Evolutionary conservation across 1,284 basidiomycete species (phyloP), one percentile per base, ranked within the genome.

Genomic region (Cryptococcus sp.): DNA sequence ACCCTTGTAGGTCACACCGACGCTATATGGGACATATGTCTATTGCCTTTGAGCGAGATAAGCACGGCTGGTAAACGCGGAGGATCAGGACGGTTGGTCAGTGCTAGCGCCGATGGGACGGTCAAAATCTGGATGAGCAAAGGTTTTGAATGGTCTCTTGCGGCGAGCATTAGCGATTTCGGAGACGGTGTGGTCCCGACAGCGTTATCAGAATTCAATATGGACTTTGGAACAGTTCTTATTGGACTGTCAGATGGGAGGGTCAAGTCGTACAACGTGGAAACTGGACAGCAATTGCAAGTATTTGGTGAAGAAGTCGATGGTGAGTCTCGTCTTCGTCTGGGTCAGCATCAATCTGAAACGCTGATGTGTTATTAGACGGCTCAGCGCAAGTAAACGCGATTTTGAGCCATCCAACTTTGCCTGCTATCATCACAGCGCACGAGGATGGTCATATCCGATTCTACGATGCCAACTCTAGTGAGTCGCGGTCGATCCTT

Each of bases 361-460:
- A 20, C 4, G 39, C 46, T 57, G 29, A 43, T 41, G 7, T 5
- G 15, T 46, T 34, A 48, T 50, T 46, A 48, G 59, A 22, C 45
- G 16, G 67, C 89, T 89, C 89, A 70, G 88, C 89, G 1, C 93
- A 95, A 78, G 87, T 93, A 64, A 98, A 97, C 78, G 85, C 87
- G 59, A 86, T 97, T 51, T 85, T 88, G 40, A 93, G 92, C 46
- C 93, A 97, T 80, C 93, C 93, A 13, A 94, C 91, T 1, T 86
- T 93, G 82, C 86, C 91, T 1, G 79, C 94, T 25, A 84, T 98
- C 48, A 86, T 95, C 38, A 89, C 91, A 16, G 95, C 87, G 0
- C 91, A 96, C 74, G 94, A 98, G 78, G 93, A 98, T 80, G 93
- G 92, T 66, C 88, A 87, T 70, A 91, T 98, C 65, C 85, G 90